Evolutionary conservation across 2,329 filamentous ascomycete genomes (phyloP).

Genomic region (Penicillium sp.): DNA sequence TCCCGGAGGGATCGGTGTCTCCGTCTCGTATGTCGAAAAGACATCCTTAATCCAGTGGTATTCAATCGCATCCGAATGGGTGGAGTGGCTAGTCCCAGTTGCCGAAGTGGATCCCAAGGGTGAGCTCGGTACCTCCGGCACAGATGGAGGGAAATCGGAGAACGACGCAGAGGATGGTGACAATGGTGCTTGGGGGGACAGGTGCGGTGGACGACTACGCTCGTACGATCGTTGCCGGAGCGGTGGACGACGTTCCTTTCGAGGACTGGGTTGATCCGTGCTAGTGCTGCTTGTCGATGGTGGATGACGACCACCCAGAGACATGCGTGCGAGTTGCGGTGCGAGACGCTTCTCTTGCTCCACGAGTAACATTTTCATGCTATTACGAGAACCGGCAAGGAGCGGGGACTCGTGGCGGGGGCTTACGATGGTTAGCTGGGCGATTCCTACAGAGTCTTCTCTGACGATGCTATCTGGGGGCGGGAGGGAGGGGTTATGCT

Average conservation of each 20-base stretch:
- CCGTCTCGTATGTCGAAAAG: slow-evolving; percentile 37
- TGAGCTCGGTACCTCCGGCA: slow-evolving; percentile 39
- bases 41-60: slow-evolving; percentile 50
- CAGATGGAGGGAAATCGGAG: slow-evolving; percentile 37
- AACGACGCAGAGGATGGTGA: slow-evolving; percentile 34
- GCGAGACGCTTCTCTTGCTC: slow-evolving; percentile 37
- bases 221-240: slow-evolving; percentile 42
- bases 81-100: slow-evolving; percentile 36
- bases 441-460: neutral
- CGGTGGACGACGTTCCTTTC: slow-evolving; percentile 28
- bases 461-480: neutral
- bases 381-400: slow-evolving; percentile 32
- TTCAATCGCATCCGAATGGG: slow-evolving; percentile 31
- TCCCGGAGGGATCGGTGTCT: slow-evolving; percentile 34
- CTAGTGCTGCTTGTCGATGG: slow-evolving; percentile 34
- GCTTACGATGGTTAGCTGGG: slow-evolving; percentile 30
- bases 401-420: slow-evolving; percentile 31
- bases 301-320: slow-evolving; percentile 29
- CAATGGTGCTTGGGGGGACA: slow-evolving; percentile 35
- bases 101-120: slow-evolving; percentile 36
- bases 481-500: slow-evolving; percentile 19
- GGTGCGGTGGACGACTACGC: slow-evolving; percentile 34
- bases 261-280: slow-evolving; percentile 34
- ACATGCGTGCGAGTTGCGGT: slow-evolving; percentile 32
- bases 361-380: slow-evolving; percentile 33